Conservation (phyloP, 106 monocot species). For the Platanthera zijinensis region DNA sequence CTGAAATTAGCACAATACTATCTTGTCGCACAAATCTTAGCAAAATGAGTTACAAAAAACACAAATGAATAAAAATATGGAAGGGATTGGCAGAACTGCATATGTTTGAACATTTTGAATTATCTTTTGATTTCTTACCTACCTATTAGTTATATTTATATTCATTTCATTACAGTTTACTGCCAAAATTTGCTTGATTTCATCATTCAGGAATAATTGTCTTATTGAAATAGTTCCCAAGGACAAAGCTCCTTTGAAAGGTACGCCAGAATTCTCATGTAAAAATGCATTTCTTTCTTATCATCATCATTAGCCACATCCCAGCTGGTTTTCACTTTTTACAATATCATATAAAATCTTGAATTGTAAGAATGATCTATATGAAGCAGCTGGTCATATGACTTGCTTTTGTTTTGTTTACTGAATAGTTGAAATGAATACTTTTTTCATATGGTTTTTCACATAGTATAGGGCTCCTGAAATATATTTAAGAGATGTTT, state of each 20-base stretch:
- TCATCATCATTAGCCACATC: background rate
- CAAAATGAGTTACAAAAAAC: background rate
- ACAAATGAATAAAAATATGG: background rate
- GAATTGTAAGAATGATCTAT: too few species aligned
- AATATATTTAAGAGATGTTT: too few species aligned
- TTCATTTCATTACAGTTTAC: constrained; percentile 42
- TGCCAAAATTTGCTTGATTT: constrained; percentile 80
- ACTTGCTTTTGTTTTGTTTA: too few species aligned
- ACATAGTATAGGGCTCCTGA: too few species aligned
- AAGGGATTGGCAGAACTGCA: background rate
- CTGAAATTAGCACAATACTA: too few species aligned
- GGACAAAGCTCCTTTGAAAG: constrained; percentile 56
- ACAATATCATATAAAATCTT: too few species aligned
- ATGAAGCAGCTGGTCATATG: too few species aligned
- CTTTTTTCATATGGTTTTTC: background rate
- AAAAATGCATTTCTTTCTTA: background rate
- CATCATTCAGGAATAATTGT: constrained; percentile 79
- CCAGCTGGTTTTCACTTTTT: too few species aligned
- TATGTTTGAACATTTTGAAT: constrained; percentile 5
- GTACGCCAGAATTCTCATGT: constrained; percentile 20
- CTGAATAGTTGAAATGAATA: background rate
- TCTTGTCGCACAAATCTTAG: too few species aligned
- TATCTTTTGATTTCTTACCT: background rate
- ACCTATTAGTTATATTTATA: background rate
- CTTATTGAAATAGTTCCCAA: constrained; percentile 78